These are phyloP conservation scores for Gracilaria caudata DNA, from an alignment of 23 red algal species.

Conservation along the genomic window DNA sequence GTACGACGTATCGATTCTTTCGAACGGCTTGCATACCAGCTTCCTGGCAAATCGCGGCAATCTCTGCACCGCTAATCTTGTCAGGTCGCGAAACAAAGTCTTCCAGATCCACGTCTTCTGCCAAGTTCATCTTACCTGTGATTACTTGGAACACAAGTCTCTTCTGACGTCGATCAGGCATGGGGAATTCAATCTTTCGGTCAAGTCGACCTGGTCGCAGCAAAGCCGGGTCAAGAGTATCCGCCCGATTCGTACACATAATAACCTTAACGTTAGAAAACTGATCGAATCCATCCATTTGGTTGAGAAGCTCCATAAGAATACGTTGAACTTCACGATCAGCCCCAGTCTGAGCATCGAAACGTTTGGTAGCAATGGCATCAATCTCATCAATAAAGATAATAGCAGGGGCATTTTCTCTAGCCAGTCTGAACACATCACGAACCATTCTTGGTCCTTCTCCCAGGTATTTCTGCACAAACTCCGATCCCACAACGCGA, in stretches of 20 bases:
- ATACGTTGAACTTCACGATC: slow-evolving; percentile 99
- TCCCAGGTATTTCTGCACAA: slow-evolving; percentile 99
- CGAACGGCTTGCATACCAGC: slow-evolving; percentile 99
- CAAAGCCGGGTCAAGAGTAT: slow-evolving; percentile 97
- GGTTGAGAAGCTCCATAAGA: slow-evolving; percentile 98
- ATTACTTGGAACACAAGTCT: slow-evolving; percentile 95
- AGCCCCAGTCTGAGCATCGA: slow-evolving; percentile 99
- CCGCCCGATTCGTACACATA: slow-evolving; percentile 99
- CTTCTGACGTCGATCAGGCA: slow-evolving; percentile 97
- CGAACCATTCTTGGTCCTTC: slow-evolving; percentile 99
- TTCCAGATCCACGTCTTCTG: slow-evolving; percentile 98
- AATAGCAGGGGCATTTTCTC: slow-evolving; percentile 94
- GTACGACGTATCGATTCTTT: slow-evolving; percentile 93
- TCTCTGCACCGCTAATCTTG: slow-evolving; percentile 94
- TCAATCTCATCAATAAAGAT: slow-evolving; percentile 99
- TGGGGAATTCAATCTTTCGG: slow-evolving; percentile 99
- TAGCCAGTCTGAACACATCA: slow-evolving; percentile 95
- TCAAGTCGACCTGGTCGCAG: slow-evolving; percentile 94
- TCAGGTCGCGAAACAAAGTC: slow-evolving; percentile 97
- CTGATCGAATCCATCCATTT: slow-evolving; percentile 99
- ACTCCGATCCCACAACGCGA: slow-evolving; percentile 94
- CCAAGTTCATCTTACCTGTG: slow-evolving; percentile 95
- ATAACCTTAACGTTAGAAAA: slow-evolving; percentile 98
- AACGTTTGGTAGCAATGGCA: slow-evolving; percentile 98
- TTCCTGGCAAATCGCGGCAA: slow-evolving; percentile 98